These are phyloP conservation scores for Leucocoprinus leucothites DNA, from an alignment of 768 basidiomycete genomes.

Conservation along the genomic window DNA sequence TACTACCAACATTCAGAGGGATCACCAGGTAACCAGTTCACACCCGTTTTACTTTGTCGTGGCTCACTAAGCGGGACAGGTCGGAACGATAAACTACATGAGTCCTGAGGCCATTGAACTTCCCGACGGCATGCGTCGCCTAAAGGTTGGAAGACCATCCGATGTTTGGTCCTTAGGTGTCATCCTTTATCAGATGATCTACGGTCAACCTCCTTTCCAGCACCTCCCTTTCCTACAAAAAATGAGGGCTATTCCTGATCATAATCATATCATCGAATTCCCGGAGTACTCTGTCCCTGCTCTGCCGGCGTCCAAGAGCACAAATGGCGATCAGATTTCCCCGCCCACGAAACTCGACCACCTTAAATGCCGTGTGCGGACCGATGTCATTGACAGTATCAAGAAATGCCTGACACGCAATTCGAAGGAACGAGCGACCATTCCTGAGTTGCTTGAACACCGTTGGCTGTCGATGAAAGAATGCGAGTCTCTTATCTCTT, in stretches of 20 bases:
- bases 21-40: conserved; percentile 72
- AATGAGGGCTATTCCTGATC: conserved; percentile 91
- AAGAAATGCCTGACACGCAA: conserved; percentile 75
- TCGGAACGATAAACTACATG: conserved; percentile 99
- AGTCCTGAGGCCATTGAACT: conserved; percentile 95
- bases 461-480: conserved; percentile 73
- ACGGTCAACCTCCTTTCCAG: conserved; percentile 90
- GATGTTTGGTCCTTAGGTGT: conserved; percentile 99
- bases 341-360: conserved; percentile 64
- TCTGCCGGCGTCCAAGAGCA: conserved; percentile 33
- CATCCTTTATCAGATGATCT: conserved; percentile 98
- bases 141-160: conserved; percentile 93
- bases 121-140: conserved; percentile 79
- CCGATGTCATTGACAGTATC: conserved; percentile 78
- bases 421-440: conserved; percentile 83
- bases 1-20: conserved; percentile 96
- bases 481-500: conserved; percentile 30
- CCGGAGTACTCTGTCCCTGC: conserved; percentile 64
- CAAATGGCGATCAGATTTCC: conserved; percentile 26
- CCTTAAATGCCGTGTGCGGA: conserved; percentile 65
- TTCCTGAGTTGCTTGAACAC: conserved; percentile 81
- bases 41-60: not conserved
- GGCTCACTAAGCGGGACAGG: conserved; percentile 37
- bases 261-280: conserved; percentile 74
- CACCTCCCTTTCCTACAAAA: conserved; percentile 81